Evolutionary conservation across 1,284 basidiomycete species (phyloP).

Genomic region (Cryptococcus wingfieldii): DNA sequence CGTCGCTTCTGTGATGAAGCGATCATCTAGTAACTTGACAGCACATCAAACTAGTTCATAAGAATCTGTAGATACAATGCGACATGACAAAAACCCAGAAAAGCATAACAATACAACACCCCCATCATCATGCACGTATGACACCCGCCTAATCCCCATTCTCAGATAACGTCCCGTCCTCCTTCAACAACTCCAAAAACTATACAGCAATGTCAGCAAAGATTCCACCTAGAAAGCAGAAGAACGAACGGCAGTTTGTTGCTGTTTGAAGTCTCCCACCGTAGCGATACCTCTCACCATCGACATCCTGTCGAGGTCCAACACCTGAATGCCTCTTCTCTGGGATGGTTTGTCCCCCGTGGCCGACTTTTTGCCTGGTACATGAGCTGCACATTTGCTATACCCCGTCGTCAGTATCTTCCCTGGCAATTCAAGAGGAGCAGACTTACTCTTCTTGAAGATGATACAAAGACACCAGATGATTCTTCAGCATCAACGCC

Average conservation of each 20-base stretch:
- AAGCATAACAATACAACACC: neutral
- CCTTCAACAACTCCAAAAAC: conserved; percentile 12
- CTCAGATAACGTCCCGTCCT: conserved; percentile 13
- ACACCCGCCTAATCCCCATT: conserved; percentile 1
- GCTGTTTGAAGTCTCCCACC: conserved; percentile 35
- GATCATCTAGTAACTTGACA: no score
- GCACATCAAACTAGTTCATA: no score
- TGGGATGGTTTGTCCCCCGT: conserved; percentile 73
- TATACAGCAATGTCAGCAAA: neutral
- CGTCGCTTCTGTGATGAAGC: no score
- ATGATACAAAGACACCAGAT: conserved; percentile 74
- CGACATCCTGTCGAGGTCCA: conserved; percentile 30
- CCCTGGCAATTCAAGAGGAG: neutral
- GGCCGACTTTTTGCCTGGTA: conserved; percentile 76
- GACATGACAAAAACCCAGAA: neutral
- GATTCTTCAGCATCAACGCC: conserved; percentile 74
- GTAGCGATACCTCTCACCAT: conserved; percentile 34
- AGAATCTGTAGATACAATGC: neutral
- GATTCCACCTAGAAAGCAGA: neutral
- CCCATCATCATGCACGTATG: neutral
- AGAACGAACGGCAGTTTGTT: conserved; percentile 37
- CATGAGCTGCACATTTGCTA: conserved; percentile 83
- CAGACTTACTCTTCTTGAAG: conserved; percentile 74
- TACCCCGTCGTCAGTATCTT: neutral
- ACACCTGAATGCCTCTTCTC: conserved; percentile 39